Percentiles rank a stretch among this genome's conserved stretches.
phyloP scores from a whole-genome alignment of 1,284 basidiomycete genomes.

The Cyathus pygmaeus region DNA sequence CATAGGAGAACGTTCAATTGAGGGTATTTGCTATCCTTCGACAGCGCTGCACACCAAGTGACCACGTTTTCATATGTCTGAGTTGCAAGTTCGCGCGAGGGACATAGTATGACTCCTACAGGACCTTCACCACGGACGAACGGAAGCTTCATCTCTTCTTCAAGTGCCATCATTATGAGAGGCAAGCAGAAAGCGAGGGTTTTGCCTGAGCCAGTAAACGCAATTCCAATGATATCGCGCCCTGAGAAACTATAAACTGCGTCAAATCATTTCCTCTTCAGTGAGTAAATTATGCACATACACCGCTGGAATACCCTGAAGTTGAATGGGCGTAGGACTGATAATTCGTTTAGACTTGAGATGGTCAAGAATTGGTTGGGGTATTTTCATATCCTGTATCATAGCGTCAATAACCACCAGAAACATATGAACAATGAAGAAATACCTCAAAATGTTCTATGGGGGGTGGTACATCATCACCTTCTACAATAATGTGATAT shows the following conservation, averaged over 20 bases:
- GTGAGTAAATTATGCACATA: constrained; percentile 50
- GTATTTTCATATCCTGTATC: constrained; percentile 95
- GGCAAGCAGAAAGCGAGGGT: constrained; percentile 93
- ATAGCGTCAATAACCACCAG: not conserved
- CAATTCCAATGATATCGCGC: constrained; percentile 95
- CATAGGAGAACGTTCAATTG: constrained; percentile 89
- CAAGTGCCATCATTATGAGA: constrained; percentile 93
- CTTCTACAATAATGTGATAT: constrained; percentile 92
- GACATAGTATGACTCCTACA: constrained; percentile 94
- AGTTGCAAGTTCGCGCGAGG: constrained; percentile 91
- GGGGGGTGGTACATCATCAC: constrained; percentile 92
- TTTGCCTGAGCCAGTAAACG: constrained; percentile 94
- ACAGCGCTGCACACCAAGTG: constrained; percentile 85
- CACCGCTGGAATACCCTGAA: constrained; percentile 97
- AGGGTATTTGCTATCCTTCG: constrained; percentile 85
- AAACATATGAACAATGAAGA: constrained; percentile 4
- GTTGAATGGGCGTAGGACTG: constrained; percentile 93
- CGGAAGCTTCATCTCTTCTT: constrained; percentile 92
- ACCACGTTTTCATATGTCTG: constrained; percentile 97
- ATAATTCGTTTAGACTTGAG: constrained; percentile 88
- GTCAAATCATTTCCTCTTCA: constrained; percentile 11
- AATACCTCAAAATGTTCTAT: constrained; percentile 89
- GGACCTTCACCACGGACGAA: constrained; percentile 95
- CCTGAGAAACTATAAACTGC: constrained; percentile 76
- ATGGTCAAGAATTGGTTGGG: constrained; percentile 83